phyloP scores from a whole-genome alignment of 352 stramenopile species.

The Globisporangium yorkense region DNA sequence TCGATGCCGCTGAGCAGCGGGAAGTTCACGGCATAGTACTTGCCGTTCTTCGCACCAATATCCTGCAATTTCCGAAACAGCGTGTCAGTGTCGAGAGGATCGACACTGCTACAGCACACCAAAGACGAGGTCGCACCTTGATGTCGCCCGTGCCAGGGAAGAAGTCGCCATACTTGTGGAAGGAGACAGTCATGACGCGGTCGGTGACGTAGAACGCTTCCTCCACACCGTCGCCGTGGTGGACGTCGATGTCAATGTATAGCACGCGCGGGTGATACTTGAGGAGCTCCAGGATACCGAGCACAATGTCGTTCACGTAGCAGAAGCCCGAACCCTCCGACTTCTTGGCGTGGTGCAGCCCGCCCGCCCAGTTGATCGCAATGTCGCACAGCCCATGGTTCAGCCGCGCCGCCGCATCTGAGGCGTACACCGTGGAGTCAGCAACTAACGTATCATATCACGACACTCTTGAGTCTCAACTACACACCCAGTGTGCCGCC shows the following conservation, averaged over 20 bases:
- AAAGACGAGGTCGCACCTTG: conserved; percentile 18
- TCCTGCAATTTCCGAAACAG: conserved; percentile 86
- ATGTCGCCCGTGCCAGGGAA: conserved; percentile 95
- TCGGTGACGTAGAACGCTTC: conserved; percentile 99
- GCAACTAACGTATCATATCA: not conserved
- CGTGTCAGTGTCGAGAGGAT: conserved; percentile 14
- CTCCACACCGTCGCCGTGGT: conserved; percentile 98
- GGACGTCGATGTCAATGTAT: conserved; percentile 99
- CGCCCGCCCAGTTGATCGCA: conserved; percentile 98
- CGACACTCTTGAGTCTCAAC: not conserved
- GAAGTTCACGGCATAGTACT: conserved; percentile 99
- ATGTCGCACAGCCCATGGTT: conserved; percentile 96
- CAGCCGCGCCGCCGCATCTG: conserved; percentile 95
- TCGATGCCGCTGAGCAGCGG: conserved; percentile 98
- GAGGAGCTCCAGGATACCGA: conserved; percentile 97
- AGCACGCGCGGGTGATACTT: conserved; percentile 97
- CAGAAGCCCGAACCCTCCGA: conserved; percentile 98
- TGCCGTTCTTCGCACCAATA: conserved; percentile 86
- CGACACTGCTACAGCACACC: no score
- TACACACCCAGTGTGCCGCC: conserved; percentile 88
- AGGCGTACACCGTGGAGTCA: not conserved
- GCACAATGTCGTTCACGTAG: conserved; percentile 99
- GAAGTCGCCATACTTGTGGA: conserved; percentile 99
- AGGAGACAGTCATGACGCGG: conserved; percentile 96
- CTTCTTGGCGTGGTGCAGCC: conserved; percentile 98